phyloP scores from a whole-genome alignment of 75 land plant genomes.

The Cupressus sempervirens region DNA sequence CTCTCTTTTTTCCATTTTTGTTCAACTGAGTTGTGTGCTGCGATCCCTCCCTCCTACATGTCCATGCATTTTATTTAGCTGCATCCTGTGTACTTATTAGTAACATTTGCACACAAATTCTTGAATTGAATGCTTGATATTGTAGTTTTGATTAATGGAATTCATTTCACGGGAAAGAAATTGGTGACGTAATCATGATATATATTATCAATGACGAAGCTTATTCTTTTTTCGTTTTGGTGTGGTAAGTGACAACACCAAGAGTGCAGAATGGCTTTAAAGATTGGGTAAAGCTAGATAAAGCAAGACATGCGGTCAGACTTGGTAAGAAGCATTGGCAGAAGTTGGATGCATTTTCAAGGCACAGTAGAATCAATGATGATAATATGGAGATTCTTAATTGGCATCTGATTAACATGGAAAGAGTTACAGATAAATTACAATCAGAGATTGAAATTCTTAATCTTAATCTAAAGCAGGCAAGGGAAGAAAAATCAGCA shows the following conservation, averaged over 20 bases:
- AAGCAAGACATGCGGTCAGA: constrained; percentile 33
- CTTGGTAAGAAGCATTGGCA: constrained; percentile 57
- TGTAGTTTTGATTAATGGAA: not conserved
- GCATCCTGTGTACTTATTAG: not conserved
- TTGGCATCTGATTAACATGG: constrained; percentile 57
- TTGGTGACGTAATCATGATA: not conserved
- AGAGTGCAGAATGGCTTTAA: constrained; percentile 35
- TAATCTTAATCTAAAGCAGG: constrained; percentile 26
- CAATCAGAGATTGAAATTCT: constrained; percentile 47
- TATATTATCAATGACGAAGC: not conserved
- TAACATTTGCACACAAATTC: not conserved
- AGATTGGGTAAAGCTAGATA: constrained; percentile 55
- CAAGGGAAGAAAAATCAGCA: constrained; percentile 40
- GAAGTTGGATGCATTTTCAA: constrained; percentile 74
- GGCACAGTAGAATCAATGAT: constrained; percentile 73
- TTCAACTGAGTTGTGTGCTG: constrained; percentile 4
- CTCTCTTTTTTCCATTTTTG: not conserved
- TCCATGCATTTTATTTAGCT: not conserved
- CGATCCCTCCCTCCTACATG: not conserved
- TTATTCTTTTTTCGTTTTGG: constrained; percentile 8
- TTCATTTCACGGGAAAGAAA: constrained; percentile 1
- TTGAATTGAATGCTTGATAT: not conserved
- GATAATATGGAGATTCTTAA: constrained; percentile 62
- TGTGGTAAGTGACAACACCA: constrained; percentile 20
- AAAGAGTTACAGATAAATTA: constrained; percentile 44